Conservation (phyloP, 2,329 filamentous ascomycete species). For the Domatiomyces catenatus region DNA sequence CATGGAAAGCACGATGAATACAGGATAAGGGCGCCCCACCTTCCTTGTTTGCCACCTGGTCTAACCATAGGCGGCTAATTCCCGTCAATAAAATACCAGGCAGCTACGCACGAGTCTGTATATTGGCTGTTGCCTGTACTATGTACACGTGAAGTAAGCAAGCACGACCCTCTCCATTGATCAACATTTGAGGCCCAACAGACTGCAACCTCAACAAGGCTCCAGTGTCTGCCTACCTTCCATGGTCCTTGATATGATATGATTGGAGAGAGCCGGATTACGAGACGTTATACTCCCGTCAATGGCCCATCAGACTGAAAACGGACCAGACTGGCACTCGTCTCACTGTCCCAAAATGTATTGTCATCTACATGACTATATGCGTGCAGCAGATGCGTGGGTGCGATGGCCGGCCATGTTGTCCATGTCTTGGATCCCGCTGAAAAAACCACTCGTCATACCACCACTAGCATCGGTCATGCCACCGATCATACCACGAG, state of each 20-base stretch:
- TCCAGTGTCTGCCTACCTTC: neutral
- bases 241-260: neutral
- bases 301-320: too few species aligned
- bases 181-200: neutral
- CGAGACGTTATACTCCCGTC: too few species aligned
- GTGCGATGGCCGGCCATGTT: neutral
- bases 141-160: too few species aligned
- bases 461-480: neutral
- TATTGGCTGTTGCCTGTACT: neutral
- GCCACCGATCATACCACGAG: neutral
- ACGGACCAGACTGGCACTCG: neutral
- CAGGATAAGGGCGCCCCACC: neutral
- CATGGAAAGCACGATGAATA: neutral
- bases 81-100: neutral
- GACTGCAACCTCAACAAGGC: neutral
- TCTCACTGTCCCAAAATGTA: neutral
- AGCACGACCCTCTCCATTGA: neutral
- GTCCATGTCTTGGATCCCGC: neutral
- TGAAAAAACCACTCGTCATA: neutral
- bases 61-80: neutral
- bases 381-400: neutral
- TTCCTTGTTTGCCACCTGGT: neutral
- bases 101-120: neutral
- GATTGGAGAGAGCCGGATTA: neutral
- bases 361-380: neutral